Conservation (phyloP, 108 stramenopile genomes). For the Pseudonitzschia multiseries region DNA sequence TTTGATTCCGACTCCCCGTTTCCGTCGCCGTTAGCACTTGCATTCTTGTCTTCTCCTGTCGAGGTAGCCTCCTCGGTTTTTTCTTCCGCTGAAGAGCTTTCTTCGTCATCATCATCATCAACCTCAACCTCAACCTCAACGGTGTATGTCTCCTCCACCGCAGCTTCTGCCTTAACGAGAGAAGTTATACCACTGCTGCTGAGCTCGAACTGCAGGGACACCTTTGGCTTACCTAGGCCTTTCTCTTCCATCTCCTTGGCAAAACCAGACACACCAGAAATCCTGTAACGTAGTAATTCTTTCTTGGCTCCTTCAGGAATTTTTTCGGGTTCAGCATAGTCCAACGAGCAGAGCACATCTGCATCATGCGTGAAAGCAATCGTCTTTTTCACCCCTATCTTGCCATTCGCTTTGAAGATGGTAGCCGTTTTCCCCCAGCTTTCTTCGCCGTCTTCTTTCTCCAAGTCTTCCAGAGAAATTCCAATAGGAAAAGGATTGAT, state of each 20-base stretch:
- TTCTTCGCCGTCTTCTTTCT: constrained; percentile 42
- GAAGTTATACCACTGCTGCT: constrained; percentile 83
- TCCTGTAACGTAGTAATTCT: constrained; percentile 73
- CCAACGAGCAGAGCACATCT: constrained; percentile 84
- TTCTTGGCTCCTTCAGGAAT: constrained; percentile 72
- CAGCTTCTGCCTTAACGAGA: constrained; percentile 92
- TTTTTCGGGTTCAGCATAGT: constrained; percentile 69
- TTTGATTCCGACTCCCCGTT: constrained; percentile 25
- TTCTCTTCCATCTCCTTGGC: constrained; percentile 93
- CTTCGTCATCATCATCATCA: constrained; percentile 81
- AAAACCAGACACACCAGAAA: constrained; percentile 89
- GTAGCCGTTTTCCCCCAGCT: constrained; percentile 87
- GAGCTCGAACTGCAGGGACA: constrained; percentile 93
- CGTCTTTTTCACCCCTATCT: constrained; percentile 91
- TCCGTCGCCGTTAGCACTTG: constrained; percentile 18
- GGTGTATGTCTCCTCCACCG: constrained; percentile 85
- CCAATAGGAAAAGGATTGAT: constrained; percentile 84
- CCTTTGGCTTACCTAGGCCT: constrained; percentile 91
- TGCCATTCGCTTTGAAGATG: constrained; percentile 83
- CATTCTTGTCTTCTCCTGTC: constrained; percentile 1
- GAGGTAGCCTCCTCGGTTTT: constrained; percentile 41
- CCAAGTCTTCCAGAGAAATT: constrained; percentile 66
- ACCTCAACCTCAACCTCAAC: constrained; percentile 84
- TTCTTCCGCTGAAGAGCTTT: constrained; percentile 30
- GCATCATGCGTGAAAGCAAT: constrained; percentile 93